Percentiles rank a stretch among this genome's conserved stretches.
These are phyloP conservation scores for Chaetoceros tenuissimus DNA, from an alignment of 108 stramenopile genomes.

Conservation along the genomic window DNA sequence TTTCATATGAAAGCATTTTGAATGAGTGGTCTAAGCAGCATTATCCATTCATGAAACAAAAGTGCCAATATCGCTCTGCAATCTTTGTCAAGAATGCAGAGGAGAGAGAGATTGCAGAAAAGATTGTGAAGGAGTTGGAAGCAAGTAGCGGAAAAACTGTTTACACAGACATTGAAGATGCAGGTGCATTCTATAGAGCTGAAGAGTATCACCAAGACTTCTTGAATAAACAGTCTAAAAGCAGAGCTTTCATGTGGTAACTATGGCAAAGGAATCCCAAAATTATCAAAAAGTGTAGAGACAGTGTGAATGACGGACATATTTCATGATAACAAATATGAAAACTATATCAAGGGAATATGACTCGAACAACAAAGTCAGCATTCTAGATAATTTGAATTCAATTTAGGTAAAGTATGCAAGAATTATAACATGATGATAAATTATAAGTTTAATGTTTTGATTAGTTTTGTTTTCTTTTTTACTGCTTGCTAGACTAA, in stretches of 20 bases:
- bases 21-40: constrained; percentile 35
- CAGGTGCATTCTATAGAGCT: constrained; percentile 39
- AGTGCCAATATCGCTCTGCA: constrained; percentile 51
- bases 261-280: too few relatives aligned
- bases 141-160: constrained; percentile 14
- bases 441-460: too few relatives aligned
- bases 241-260: neutral
- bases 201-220: constrained; percentile 66
- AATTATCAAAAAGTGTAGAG: too few relatives aligned
- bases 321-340: too few relatives aligned
- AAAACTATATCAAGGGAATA: too few relatives aligned
- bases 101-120: constrained; percentile 25
- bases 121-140: constrained; percentile 25
- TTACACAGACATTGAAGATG: constrained; percentile 46
- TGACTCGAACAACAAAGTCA: too few relatives aligned
- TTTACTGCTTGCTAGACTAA: too few relatives aligned
- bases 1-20: constrained; percentile 44
- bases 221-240: constrained; percentile 24
- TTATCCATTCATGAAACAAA: constrained; percentile 29
- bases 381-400: too few relatives aligned
- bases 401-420: too few relatives aligned
- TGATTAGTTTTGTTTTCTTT: too few relatives aligned
- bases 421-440: too few relatives aligned
- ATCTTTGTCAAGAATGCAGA: constrained; percentile 35
- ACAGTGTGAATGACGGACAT: too few relatives aligned